phyloP scores from a whole-genome alignment of 352 stramenopile genomes.

The Globisporangium irregulare region DNA sequence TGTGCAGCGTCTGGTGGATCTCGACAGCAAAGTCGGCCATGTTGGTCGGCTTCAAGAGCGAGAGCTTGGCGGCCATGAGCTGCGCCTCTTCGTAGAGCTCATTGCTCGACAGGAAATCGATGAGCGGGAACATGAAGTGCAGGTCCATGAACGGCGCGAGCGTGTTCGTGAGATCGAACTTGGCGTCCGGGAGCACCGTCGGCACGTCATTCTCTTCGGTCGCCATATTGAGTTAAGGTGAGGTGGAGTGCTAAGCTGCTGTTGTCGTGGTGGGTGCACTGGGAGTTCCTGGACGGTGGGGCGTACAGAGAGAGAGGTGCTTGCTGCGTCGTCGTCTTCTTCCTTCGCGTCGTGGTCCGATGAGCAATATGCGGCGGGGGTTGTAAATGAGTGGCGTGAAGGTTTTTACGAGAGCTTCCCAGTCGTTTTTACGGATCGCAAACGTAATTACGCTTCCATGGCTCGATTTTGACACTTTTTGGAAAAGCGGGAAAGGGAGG shows the following conservation, averaged over 20 bases:
- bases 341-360: conserved; percentile 10
- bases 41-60: conserved; percentile 92
- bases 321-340: conserved; percentile 7
- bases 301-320: not conserved
- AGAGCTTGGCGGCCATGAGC: conserved; percentile 89
- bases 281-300: conserved; percentile 8
- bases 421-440: conserved; percentile 19
- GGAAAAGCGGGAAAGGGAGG: not conserved
- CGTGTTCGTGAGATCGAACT: conserved; percentile 94
- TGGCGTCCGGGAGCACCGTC: conserved; percentile 51
- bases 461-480: not conserved
- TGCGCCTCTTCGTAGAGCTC: conserved; percentile 92
- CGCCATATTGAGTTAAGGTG: conserved; percentile 25
- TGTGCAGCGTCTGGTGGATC: conserved; percentile 92
- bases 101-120: conserved; percentile 92
- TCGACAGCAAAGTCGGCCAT: conserved; percentile 98
- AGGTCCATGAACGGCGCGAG: conserved; percentile 95
- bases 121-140: conserved; percentile 97
- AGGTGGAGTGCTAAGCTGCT: not conserved
- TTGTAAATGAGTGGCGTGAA: conserved; percentile 42
- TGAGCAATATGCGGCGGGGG: conserved; percentile 9
- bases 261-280: conserved; percentile 1
- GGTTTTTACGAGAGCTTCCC: conserved; percentile 16
- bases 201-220: conserved; percentile 43
- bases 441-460: conserved; percentile 22